A percentile compares a stretch with the other conserved stretches of the same genome.
Evolutionary conservation across 2,329 filamentous ascomycete genomes (phyloP).

Genomic region (Apiospora arundinis): DNA sequence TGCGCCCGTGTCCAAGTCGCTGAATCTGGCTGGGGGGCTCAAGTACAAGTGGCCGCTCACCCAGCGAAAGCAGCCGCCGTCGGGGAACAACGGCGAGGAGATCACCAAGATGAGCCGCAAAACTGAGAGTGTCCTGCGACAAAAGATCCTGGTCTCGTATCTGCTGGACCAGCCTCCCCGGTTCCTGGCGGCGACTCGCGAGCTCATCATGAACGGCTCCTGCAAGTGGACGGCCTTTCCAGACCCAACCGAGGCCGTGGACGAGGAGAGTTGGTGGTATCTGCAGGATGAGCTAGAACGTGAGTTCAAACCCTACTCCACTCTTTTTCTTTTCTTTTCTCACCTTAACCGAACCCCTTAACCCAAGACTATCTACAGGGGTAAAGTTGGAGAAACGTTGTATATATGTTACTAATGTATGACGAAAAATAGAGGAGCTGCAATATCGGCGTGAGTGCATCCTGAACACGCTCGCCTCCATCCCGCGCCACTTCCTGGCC

Average conservation of each 20-base stretch:
- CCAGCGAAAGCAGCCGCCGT: slow-evolving; percentile 42
- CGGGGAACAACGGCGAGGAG: slow-evolving; percentile 40
- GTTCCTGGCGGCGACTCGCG: slow-evolving; percentile 66
- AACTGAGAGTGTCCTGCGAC: slow-evolving; percentile 70
- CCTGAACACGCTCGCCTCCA: slow-evolving; percentile 71
- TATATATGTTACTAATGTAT: slow-evolving; percentile 24
- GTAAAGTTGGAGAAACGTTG: too few species aligned
- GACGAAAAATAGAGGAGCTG: slow-evolving; percentile 61
- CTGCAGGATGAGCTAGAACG: slow-evolving; percentile 72
- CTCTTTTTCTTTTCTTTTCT: neutral
- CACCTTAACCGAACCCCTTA: neutral
- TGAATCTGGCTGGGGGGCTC: slow-evolving; percentile 48
- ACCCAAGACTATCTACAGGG: neutral
- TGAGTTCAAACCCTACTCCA: slow-evolving; percentile 39
- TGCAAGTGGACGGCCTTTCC: slow-evolving; percentile 58
- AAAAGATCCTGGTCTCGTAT: slow-evolving; percentile 72
- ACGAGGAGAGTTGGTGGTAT: slow-evolving; percentile 70
- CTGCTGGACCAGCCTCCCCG: slow-evolving; percentile 67
- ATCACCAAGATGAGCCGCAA: slow-evolving; percentile 47
- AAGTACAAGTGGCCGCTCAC: slow-evolving; percentile 63
- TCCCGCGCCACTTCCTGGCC: slow-evolving; percentile 70
- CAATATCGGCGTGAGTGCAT: slow-evolving; percentile 70
- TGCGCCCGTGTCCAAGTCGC: slow-evolving; percentile 57
- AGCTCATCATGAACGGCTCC: slow-evolving; percentile 72
- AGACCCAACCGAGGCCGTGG: slow-evolving; percentile 40